Evolutionary conservation across 176 grass and related monocot genomes (phyloP).

Genomic region (Carex pumila): DNA sequence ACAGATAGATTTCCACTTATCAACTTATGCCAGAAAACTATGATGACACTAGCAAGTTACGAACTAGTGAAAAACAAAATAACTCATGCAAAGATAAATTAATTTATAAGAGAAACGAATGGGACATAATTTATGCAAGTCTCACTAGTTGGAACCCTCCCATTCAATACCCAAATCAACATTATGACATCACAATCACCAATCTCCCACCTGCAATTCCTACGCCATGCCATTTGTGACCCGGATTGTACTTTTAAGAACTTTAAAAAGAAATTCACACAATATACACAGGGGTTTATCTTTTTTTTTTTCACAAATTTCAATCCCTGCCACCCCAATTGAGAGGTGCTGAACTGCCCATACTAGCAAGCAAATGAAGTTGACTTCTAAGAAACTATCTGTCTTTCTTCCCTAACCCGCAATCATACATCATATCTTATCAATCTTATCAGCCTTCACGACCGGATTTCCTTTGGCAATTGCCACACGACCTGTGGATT

Average conservation of each 20-base stretch:
- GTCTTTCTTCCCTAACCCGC: neutral
- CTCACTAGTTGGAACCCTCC: neutral
- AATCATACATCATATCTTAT: conserved; percentile 39
- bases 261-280: conserved; percentile 10
- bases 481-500: conserved; percentile 24
- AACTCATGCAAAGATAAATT: conserved; percentile 3
- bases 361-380: conserved; percentile 1
- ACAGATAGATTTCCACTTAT: neutral
- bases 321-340: neutral
- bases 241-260: neutral
- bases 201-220: neutral
- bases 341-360: neutral
- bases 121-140: neutral
- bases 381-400: conserved; percentile 3
- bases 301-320: conserved; percentile 8
- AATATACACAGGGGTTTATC: conserved; percentile 8
- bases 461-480: conserved; percentile 52
- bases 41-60: neutral
- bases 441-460: conserved; percentile 47
- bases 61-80: neutral
- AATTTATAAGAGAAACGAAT: neutral
- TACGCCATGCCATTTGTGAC: neutral
- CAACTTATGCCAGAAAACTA: neutral
- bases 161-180: conserved; percentile 17
- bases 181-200: conserved; percentile 9